These are phyloP conservation scores for Pyrenophora graminea DNA, from an alignment of 2,329 filamentous ascomycete genomes.

Conservation along the genomic window DNA sequence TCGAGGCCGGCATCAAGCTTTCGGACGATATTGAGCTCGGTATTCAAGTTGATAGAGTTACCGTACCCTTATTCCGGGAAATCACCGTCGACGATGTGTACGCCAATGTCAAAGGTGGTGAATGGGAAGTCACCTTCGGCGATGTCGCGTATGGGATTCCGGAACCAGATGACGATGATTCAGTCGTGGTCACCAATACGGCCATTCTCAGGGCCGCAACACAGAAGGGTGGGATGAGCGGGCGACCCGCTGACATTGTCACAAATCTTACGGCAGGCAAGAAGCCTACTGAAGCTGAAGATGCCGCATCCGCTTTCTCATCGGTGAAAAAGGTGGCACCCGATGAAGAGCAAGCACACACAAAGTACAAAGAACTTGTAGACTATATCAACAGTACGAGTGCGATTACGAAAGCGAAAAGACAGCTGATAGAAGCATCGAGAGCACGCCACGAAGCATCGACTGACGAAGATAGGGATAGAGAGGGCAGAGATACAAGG, in stretches of 20 bases:
- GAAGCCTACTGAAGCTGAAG: conserved; percentile 35
- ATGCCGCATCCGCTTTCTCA: conserved; percentile 44
- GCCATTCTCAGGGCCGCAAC: conserved; percentile 52
- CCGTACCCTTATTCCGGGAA: conserved; percentile 53
- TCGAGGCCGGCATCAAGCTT: conserved; percentile 59
- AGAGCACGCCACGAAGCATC: conserved; percentile 30
- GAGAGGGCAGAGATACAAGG: conserved; percentile 24
- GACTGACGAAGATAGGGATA: conserved; percentile 32
- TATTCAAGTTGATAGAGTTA: conserved; percentile 56
- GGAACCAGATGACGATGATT: conserved; percentile 46
- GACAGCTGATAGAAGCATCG: conserved; percentile 29
- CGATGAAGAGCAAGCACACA: conserved; percentile 51
- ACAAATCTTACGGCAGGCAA: conserved; percentile 48
- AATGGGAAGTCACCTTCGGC: conserved; percentile 56
- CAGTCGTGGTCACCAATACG: conserved; percentile 52
- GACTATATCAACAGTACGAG: conserved; percentile 38
- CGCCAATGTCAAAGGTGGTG: conserved; percentile 59
- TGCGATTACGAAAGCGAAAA: conserved; percentile 34
- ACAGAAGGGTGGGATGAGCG: conserved; percentile 7
- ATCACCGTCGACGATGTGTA: conserved; percentile 59
- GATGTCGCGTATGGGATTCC: conserved; percentile 32
- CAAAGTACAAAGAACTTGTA: conserved; percentile 51
- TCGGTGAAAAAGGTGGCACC: conserved; percentile 51
- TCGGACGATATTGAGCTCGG: conserved; percentile 59
- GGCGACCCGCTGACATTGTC: conserved; percentile 29